Base-by-base conservation (phyloP, 441 rosid genomes). In the Eruca vesicaria region DNA sequence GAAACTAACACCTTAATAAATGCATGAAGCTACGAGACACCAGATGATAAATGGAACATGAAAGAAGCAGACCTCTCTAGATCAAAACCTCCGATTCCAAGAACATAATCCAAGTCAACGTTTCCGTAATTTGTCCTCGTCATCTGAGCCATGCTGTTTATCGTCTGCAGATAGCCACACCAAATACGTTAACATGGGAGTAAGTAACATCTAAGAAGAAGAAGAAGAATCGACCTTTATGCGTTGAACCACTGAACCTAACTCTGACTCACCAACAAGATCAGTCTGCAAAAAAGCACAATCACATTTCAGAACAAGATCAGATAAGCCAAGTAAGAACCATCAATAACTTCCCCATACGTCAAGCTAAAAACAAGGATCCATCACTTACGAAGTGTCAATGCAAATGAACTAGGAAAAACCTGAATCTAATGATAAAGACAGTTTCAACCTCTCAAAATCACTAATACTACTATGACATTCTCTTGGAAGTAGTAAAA, bases 31-130 rank as follows among this genome's bases (percentile, higher is more conserved):
- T 15, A 75, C 11, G 4, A 32, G 58, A 72, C 38, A 67, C 56
- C 28, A 21, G 10, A 59, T 12, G 70, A 68, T 60, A 23, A 53
- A 58, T 53, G 31, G 67, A 32, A 21, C 28, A 50, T 83, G 71
- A 70, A 77, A 84, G 73, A 70, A 77, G 23, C 69, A 69, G 71
- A 95, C 98, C 99, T 90, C 84, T 93, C 98, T 76, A 95, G 82
- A 85, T 95, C 98, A 84, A 93, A 95, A 78, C 99, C 99, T 69
- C 99, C 97, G 83, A 93, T 89, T 43, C 99, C 98, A 82, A 96
- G 97, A 82, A 93, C 97, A 82, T 91, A 93, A 68, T 93, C 97
- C 86, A 96, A 84, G 88, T 96, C 92, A 80, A 93, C 97, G 66
- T 91, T 86, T 76, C 99, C 98, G 75, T 79, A 91, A 71, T 87